These are phyloP conservation scores for Paracorniculantispora psalliotae DNA, from an alignment of 2,329 filamentous ascomycete genomes.

Conservation along the genomic window DNA sequence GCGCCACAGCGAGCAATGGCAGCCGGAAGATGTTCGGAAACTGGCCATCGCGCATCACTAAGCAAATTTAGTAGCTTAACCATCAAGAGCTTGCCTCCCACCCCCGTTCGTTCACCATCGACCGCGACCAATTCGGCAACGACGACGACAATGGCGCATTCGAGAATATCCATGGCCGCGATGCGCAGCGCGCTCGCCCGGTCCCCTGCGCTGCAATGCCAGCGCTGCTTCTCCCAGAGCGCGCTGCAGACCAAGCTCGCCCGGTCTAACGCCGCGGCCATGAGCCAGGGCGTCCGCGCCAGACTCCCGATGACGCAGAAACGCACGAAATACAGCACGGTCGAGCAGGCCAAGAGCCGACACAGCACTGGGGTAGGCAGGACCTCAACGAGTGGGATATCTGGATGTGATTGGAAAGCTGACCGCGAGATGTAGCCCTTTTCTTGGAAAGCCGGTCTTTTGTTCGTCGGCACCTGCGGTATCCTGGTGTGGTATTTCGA, in stretches of 20 bases:
- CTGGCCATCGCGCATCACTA: background rate
- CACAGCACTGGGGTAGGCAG: slow-evolving; percentile 50
- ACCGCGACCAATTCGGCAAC: background rate
- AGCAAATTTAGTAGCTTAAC: slow-evolving; percentile 7
- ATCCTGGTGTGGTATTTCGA: slow-evolving; percentile 88
- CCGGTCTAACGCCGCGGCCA: slow-evolving; percentile 29
- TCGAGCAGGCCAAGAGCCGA: slow-evolving; percentile 55
- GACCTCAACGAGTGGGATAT: background rate
- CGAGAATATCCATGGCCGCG: slow-evolving; percentile 30
- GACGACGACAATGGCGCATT: slow-evolving; percentile 33
- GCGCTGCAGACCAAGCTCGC: slow-evolving; percentile 30
- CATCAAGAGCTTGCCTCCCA: background rate
- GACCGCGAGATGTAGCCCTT: slow-evolving; percentile 60
- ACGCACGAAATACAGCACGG: slow-evolving; percentile 45
- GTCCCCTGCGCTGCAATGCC: slow-evolving; percentile 33
- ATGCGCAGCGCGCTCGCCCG: slow-evolving; percentile 30
- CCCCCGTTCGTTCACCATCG: background rate
- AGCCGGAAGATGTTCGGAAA: slow-evolving; percentile 11
- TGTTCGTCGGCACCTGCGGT: slow-evolving; percentile 76
- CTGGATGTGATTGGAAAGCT: slow-evolving; percentile 12
- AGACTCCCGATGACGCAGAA: slow-evolving; percentile 33
- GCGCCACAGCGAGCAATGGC: background rate
- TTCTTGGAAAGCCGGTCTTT: slow-evolving; percentile 81
- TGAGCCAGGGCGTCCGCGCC: slow-evolving; percentile 23
- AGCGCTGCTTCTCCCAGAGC: slow-evolving; percentile 37